Base-by-base conservation (phyloP, 2,329 filamentous ascomycete species). In the Sclerotinia trifoliorum region DNA sequence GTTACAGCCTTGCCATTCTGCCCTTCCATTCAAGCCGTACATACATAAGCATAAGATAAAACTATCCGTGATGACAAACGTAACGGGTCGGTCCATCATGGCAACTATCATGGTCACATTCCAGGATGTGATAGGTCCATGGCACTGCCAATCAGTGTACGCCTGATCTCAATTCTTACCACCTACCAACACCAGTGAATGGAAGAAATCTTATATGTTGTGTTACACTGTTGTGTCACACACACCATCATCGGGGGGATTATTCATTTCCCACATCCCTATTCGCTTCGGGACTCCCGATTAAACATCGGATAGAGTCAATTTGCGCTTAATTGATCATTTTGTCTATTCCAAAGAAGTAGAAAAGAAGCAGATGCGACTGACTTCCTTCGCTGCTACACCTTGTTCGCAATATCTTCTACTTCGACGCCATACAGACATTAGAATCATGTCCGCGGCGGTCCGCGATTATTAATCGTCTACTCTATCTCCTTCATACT, bases 61-160 rank as follows among this genome's bases (percentile, higher is more conserved):
- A 26, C 51, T n/a, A 66, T 51, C 55, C 55, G 55, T 61, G 65
- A 61, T 66, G 65, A 61, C 55, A 44, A 44, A 52, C 46, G 24
- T 55, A 66, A 66, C 55, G 55, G 65, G n/a, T 66, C 65, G 55
- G 55, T 54, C 46, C 65, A 61, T 66, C 42, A 66, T 61, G 65
- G 65, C 32, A 52, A 42, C 42, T 52, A 42, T 32, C 46, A 46
- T 61, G 46, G 55, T 61, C 55, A 46, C 65, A 66, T 61, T 66
- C 55, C 55, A 52, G 65, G 44, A 61, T 35, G 35, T 2, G 26
- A 44, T 29, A 44, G 29, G 3, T 29, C 29, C 21, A 49, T 49
- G 29, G 8, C 44, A 62, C 17, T 62, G 19, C 35, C 32, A 62
- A 61, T 61, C 21, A 49, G 29, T 49, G 44, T 49, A 26, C 48